Conservation (phyloP, 148 eudicot genomes). For the Diospyros kaki region DNA sequence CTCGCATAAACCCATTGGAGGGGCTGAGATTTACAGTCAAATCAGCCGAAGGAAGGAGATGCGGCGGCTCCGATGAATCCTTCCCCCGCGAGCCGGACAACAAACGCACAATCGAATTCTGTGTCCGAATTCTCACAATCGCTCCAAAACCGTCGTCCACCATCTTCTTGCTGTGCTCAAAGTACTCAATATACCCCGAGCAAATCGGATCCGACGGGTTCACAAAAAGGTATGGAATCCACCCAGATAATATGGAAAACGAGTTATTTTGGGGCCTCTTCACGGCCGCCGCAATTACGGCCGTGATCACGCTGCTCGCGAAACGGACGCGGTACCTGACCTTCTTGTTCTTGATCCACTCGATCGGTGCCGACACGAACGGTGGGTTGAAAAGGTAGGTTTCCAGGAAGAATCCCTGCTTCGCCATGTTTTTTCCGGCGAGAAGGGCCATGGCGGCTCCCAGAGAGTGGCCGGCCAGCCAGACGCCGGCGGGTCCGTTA, state of each 20-base stretch:
- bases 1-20: conserved; percentile 32
- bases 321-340: conserved; percentile 47
- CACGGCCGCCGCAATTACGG: conserved; percentile 40
- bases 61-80: conserved; percentile 36
- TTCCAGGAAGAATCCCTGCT: conserved; percentile 33
- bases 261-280: conserved; percentile 21
- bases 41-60: conserved; percentile 56
- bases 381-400: conserved; percentile 84
- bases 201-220: conserved; percentile 58
- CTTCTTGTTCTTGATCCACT: conserved; percentile 30
- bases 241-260: conserved; percentile 37
- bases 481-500: conserved; percentile 34
- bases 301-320: conserved; percentile 40
- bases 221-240: conserved; percentile 69
- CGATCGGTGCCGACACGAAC: conserved; percentile 43
- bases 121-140: conserved; percentile 47
- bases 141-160: conserved; percentile 38
- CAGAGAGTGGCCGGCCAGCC: conserved; percentile 74
- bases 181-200: conserved; percentile 59
- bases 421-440: conserved; percentile 57
- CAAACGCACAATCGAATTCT: conserved; percentile 41
- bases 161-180: conserved; percentile 68
- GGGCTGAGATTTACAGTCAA: conserved; percentile 34
- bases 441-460: conserved; percentile 70
- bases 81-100: conserved; percentile 32